phyloP scores from a whole-genome alignment of 1,139 yeast species.

The Magnusiomyces sp. region DNA sequence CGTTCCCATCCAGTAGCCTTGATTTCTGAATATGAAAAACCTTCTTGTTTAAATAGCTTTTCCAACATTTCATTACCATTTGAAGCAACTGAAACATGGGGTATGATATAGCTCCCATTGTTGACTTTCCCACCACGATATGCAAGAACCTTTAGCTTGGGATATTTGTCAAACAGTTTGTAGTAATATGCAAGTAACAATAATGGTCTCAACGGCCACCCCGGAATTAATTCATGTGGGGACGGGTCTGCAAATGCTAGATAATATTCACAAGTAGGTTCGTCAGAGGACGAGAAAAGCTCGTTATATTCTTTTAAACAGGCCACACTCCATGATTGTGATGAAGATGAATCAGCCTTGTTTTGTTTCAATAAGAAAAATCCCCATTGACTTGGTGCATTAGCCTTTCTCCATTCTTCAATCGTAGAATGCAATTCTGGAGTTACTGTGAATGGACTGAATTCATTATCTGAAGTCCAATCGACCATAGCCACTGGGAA shows the following conservation, averaged over 20 bases:
- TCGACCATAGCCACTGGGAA: conserved; percentile 48
- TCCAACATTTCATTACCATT: no score
- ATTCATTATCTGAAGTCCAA: conserved; percentile 13
- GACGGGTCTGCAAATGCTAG: conserved; percentile 60
- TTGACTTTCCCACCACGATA: conserved; percentile 18
- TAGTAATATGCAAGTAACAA: conserved; percentile 35
- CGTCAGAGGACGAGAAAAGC: no score
- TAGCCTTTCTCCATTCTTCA: conserved; percentile 17
- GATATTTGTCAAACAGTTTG: conserved; percentile 7
- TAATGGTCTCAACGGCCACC: conserved; percentile 60
- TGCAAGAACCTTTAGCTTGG: conserved; percentile 20
- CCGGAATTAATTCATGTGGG: conserved; percentile 40
- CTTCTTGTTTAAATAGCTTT: conserved; percentile 3
- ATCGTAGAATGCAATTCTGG: background rate
- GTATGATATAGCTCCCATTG: no score
- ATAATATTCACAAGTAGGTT: conserved; percentile 14
- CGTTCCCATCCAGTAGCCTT: conserved; percentile 86
- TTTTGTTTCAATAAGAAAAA: conserved; percentile 24
- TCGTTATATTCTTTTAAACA: conserved; percentile 19
- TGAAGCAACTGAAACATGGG: no score
- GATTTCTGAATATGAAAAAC: conserved; percentile 4
- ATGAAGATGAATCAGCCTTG: no score
- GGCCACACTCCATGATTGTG: conserved; percentile 30
- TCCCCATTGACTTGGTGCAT: conserved; percentile 21
- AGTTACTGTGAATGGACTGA: background rate